phyloP scores from a whole-genome alignment of 2,329 filamentous ascomycete species.

The Cladosporium sp. region DNA sequence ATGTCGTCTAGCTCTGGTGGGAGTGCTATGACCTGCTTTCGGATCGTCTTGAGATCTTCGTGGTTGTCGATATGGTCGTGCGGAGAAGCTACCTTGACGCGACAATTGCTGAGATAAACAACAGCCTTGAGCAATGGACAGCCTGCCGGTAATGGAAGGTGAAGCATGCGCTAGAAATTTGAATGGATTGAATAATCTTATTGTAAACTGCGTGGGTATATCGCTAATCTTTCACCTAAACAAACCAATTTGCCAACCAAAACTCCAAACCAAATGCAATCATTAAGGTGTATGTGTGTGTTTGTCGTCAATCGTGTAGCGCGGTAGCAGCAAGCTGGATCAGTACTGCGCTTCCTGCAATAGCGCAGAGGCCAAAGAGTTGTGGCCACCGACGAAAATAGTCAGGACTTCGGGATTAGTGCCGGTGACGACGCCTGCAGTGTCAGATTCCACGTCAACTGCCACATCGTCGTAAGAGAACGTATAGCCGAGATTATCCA shows the following conservation, averaged over 20 bases:
- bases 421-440: slow-evolving; percentile 48
- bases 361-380: not conserved
- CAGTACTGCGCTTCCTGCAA: slow-evolving; percentile 8
- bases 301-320: not conserved
- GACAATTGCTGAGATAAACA: not conserved
- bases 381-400: slow-evolving; percentile 46
- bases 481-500: slow-evolving; percentile 60
- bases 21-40: too few relatives aligned
- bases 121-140: too few relatives aligned
- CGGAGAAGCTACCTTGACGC: not conserved
- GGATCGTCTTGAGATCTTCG: too few relatives aligned
- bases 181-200: not conserved
- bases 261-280: slow-evolving; percentile 13
- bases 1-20: too few relatives aligned
- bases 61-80: not conserved
- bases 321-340: not conserved
- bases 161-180: not conserved
- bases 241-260: not conserved
- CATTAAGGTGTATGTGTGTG: not conserved
- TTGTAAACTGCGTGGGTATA: not conserved
- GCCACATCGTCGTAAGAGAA: slow-evolving; percentile 70
- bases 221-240: not conserved
- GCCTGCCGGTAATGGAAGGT: not conserved
- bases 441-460: slow-evolving; percentile 53
- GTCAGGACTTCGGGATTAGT: slow-evolving; percentile 43